These are phyloP conservation scores for Aureobasidium lini DNA, from an alignment of 2,329 filamentous ascomycete species.

Conservation along the genomic window DNA sequence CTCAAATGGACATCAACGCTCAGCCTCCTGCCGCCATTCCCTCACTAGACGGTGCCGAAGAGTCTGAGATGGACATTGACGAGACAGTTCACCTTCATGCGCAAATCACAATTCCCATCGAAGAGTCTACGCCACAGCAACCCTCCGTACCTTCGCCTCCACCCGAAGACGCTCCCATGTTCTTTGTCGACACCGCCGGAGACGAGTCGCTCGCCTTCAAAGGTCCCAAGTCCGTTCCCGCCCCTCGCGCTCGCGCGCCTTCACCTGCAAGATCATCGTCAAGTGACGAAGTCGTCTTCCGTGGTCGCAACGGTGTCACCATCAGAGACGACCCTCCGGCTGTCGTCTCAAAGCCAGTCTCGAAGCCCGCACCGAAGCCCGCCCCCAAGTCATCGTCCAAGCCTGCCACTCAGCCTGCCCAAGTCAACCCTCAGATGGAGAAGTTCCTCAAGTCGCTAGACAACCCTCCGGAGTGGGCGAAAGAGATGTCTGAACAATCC, in stretches of 20 bases:
- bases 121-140: not conserved
- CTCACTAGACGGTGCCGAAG: conserved; percentile 15
- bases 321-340: conserved; percentile 23
- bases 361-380: conserved; percentile 1
- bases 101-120: conserved; percentile 8
- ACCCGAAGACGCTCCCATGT: conserved; percentile 14
- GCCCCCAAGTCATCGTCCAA: not conserved
- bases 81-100: conserved; percentile 8
- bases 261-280: conserved; percentile 47
- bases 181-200: conserved; percentile 28
- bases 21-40: conserved; percentile 5
- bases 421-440: not conserved
- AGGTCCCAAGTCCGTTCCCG: conserved; percentile 4
- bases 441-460: conserved; percentile 4
- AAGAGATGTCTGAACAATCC: not conserved
- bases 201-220: conserved; percentile 22
- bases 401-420: not conserved
- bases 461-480: conserved; percentile 3
- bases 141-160: conserved; percentile 12
- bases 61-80: conserved; percentile 13
- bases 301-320: conserved; percentile 38
- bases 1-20: conserved; percentile 25
- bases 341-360: not conserved
- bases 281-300: conserved; percentile 68
- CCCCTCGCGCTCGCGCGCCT: conserved; percentile 32